These are phyloP conservation scores for Fistulifera pelliculosa DNA, from an alignment of 108 stramenopile genomes.

Conservation along the genomic window DNA sequence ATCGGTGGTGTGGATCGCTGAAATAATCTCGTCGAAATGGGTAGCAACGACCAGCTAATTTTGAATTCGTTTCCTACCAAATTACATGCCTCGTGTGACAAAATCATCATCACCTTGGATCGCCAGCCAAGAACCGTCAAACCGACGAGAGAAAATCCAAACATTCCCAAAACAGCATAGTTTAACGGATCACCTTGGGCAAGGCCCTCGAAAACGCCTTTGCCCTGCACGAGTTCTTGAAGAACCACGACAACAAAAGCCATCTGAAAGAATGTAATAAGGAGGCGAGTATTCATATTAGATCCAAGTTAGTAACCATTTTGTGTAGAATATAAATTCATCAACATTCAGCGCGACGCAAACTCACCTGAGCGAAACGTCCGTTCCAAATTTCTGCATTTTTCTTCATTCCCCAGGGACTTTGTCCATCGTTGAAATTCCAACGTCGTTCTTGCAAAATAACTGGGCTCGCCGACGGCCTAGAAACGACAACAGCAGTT, in stretches of 20 bases:
- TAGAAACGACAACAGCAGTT: too few species aligned
- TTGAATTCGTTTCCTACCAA: too few species aligned
- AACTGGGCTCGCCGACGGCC: slow-evolving; percentile 10
- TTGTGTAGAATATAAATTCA: too few species aligned
- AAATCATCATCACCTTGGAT: slow-evolving; percentile 66
- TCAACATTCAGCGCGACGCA: too few species aligned
- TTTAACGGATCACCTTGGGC: slow-evolving; percentile 65
- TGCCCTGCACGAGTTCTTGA: slow-evolving; percentile 70
- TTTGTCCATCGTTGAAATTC: slow-evolving; percentile 85
- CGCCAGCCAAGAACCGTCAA: slow-evolving; percentile 69
- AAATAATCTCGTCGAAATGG: too few species aligned
- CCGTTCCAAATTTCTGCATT: slow-evolving; percentile 93
- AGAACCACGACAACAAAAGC: slow-evolving; percentile 69
- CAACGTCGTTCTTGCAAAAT: slow-evolving; percentile 63
- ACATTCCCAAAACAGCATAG: slow-evolving; percentile 27
- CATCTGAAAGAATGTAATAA: slow-evolving; percentile 29
- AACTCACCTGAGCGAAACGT: slow-evolving; percentile 71
- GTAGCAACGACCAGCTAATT: too few species aligned
- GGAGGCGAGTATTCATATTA: neutral
- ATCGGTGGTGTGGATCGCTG: too few species aligned
- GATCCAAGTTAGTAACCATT: too few species aligned
- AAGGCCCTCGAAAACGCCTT: slow-evolving; percentile 67
- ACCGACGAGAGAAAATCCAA: slow-evolving; percentile 32
- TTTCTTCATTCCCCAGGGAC: slow-evolving; percentile 76
- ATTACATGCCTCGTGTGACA: neutral